These are phyloP conservation scores for Asterophora parasitica DNA, from an alignment of 768 basidiomycete species.

Conservation along the genomic window DNA sequence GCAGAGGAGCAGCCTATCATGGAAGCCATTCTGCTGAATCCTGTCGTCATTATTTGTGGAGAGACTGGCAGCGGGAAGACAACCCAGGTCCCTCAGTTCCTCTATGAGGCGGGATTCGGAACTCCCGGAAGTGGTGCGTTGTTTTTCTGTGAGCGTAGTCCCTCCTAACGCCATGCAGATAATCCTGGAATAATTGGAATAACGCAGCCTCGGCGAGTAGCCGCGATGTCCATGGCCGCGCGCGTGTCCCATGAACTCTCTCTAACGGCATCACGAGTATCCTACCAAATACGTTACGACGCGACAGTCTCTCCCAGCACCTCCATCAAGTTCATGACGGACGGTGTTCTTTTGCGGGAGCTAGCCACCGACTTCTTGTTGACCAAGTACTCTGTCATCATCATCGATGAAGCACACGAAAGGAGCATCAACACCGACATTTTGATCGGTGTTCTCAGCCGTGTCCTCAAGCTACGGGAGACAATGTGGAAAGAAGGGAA, in stretches of 20 bases:
- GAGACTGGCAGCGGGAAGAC: constrained; percentile 99
- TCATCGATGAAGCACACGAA: constrained; percentile 98
- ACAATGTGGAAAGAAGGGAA: constrained; percentile 81
- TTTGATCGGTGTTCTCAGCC: constrained; percentile 92
- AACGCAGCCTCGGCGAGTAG: constrained; percentile 96
- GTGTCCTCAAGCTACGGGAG: constrained; percentile 86
- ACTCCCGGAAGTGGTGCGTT: constrained; percentile 68
- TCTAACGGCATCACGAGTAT: constrained; percentile 73
- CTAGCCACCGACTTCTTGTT: constrained; percentile 90
- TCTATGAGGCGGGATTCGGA: constrained; percentile 97
- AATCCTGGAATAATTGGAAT: constrained; percentile 98
- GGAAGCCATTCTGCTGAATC: constrained; percentile 83
- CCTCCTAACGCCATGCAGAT: constrained; percentile 42
- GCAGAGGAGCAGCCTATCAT: constrained; percentile 93
- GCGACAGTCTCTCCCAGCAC: constrained; percentile 87
- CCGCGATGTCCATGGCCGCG: constrained; percentile 92
- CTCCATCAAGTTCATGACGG: constrained; percentile 99
- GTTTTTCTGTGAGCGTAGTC: neutral
- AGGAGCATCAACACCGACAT: constrained; percentile 98
- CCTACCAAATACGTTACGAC: constrained; percentile 97
- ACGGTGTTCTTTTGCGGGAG: constrained; percentile 93
- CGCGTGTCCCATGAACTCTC: constrained; percentile 94
- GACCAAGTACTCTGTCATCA: constrained; percentile 88
- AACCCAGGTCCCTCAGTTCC: constrained; percentile 95
- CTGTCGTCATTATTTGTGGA: constrained; percentile 79